Base-by-base conservation (phyloP, 768 basidiomycete species). In the Multifurca ochricompacta region DNA sequence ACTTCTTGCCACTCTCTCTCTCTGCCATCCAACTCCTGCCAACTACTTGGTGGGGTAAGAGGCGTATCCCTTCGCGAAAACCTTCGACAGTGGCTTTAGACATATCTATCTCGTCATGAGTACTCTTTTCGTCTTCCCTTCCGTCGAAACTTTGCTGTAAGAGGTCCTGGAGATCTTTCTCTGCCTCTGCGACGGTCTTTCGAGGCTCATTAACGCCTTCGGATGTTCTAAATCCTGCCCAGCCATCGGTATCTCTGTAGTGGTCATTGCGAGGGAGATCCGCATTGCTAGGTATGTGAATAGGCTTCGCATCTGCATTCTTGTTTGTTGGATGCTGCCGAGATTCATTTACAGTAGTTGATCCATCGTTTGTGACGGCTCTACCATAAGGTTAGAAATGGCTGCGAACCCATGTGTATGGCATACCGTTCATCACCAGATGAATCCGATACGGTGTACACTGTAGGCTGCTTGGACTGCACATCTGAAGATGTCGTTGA, bases 41-140 rank as follows among this genome's bases (percentile, higher is more conserved):
- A 44, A 88, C 71, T 8, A 96, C 74, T 63, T 99, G 96, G 68
- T 97, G 94, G 2, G 91, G 87, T 60, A 95, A 73, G 19, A 98
- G 72, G 40, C 64, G 72, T 19, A 91, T 78, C 1, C 78, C 78
- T 1, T 84, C 79, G 3, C 73, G 73, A 67, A 97, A 95, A 0
- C 87, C 93, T 10, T 83, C 77, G 1, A 95, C 89, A 13, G 75
- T 72, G 0, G 84, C 81, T 56, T 91, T 81, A 3, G 77, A 75
- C 68, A 81, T 77, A 54, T 87, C 74, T 36, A 87, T 73, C 4
- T 64, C 66, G 39, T 67, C 59, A 40, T 80, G 79, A 4, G 72
- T 70, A 23, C 76, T 74, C 2, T 59, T 28, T 1, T 72, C 72
- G 18, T 83, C 83, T 36, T 79, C 78, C 21, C 34, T 62, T 48